phyloP scores from a whole-genome alignment of 805 yeast species.

The Starmerella stellata region DNA sequence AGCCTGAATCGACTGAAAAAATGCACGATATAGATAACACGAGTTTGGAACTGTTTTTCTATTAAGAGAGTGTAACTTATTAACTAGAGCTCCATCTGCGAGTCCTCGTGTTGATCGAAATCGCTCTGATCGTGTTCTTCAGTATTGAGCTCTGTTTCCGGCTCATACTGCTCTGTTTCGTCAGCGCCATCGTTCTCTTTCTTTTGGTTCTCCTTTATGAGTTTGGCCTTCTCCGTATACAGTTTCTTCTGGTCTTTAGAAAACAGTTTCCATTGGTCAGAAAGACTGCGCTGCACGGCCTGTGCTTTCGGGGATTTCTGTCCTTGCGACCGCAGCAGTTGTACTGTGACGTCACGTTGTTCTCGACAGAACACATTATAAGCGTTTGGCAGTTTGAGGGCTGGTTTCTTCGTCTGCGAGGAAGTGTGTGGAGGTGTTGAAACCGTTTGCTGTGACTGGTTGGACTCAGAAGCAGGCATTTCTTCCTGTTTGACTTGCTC shows the following conservation, averaged over 20 bases:
- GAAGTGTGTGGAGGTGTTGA: not conserved
- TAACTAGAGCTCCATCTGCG: not conserved
- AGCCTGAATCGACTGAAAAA: too few species aligned
- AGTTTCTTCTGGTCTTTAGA: slow-evolving; percentile 25
- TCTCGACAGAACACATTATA: slow-evolving; percentile 71
- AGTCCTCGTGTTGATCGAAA: not conserved
- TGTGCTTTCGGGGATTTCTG: slow-evolving; percentile 3
- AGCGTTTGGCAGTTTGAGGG: slow-evolving; percentile 34
- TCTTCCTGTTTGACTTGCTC: not conserved
- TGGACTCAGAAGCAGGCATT: not conserved
- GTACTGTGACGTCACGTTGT: slow-evolving; percentile 56
- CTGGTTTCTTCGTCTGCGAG: not conserved
- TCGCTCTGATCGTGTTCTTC: not conserved
- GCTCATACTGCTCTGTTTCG: slow-evolving; percentile 3
- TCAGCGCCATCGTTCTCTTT: slow-evolving; percentile 8
- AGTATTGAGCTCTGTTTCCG: slow-evolving; percentile 1
- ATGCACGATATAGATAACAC: too few species aligned
- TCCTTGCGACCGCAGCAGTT: slow-evolving; percentile 29
- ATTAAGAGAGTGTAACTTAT: too few species aligned
- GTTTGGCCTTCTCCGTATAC: slow-evolving; percentile 13
- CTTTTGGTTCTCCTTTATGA: slow-evolving; percentile 5
- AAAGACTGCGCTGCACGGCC: slow-evolving; percentile 16
- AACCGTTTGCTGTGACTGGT: too few species aligned
- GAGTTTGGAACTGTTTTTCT: too few species aligned
- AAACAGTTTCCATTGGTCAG: slow-evolving; percentile 58